Evolutionary conservation across 805 yeast genomes (phyloP), one percentile per base, ranked within the genome.

Genomic region (Myxozyma nipponensis): DNA sequence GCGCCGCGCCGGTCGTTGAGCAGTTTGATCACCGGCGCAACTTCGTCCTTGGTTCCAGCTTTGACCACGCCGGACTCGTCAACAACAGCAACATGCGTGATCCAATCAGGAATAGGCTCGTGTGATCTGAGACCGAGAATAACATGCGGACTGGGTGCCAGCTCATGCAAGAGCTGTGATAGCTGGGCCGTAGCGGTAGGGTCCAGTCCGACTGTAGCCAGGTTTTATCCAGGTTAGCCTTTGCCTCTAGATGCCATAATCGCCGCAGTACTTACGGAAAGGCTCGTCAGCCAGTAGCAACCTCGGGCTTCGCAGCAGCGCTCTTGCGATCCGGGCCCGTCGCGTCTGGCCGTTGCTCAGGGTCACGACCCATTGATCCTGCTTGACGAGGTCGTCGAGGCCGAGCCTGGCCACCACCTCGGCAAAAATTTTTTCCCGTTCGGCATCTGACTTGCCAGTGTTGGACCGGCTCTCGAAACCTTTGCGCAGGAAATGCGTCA

Each of bases 261-360:
- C n/a, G 9, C 10, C 41, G 24, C 25, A 10, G 5, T 6, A 36
- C 58, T n/a, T 41, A 54, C 58, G 66, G 61, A 89, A 91, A 7
- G 96, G 96, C 62, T 93, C 98, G 66, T 93, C 98, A 18, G 91
- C 74, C 3, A 91, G 64, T 46, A 89, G 68, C 26, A 89, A 57
- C 39, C 73, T 71, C 0, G 97, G 95, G 30, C 77, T 70, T 40
- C 73, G 71, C 48, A 87, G 74, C 39, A 93, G 61, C 0, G 89
- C 81, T 53, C 78, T 76, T 0, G 96, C 98, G 24, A 93, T 69
- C 54, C 96, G 75, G 0, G 97, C 95, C 44, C 98, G 73, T 60
- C 98, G 75, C 65, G 86, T 81, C 67, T 93, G 98, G 0, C 98
- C 98, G 66, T 93, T 93, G 66, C 95, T 86, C 39, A 93, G 71